Conservation (phyloP, 495 filamentous ascomycete genomes). For the Neurospora africana region DNA sequence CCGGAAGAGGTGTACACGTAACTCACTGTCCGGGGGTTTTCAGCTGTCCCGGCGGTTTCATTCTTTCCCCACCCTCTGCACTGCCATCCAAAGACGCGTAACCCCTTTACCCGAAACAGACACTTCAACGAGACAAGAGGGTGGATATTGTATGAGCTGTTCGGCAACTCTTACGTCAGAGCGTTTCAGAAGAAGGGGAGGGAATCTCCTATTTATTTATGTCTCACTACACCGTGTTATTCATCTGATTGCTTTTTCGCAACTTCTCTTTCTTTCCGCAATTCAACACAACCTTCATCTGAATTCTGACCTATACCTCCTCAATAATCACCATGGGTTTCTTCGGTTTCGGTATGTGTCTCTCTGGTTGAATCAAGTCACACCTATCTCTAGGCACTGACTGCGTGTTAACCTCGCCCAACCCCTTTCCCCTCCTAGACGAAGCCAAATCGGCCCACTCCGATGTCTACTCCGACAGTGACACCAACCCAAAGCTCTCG, state of each 20-base stretch:
- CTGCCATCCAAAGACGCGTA: no score
- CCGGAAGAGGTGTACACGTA: background rate
- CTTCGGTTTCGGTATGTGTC: constrained; percentile 28
- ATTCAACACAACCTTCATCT: background rate
- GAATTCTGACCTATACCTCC: constrained; percentile 1
- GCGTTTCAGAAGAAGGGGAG: background rate
- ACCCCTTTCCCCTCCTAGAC: constrained; percentile 11
- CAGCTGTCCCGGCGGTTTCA: no score
- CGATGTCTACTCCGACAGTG: constrained; percentile 41
- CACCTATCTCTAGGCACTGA: background rate
- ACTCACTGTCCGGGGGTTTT: background rate
- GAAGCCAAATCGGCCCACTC: constrained; percentile 45
- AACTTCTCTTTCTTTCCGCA: background rate
- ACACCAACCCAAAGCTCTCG: constrained; percentile 48
- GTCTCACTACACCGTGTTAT: background rate
- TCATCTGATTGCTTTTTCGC: background rate
- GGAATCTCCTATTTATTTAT: background rate
- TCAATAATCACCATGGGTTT: constrained; percentile 19
- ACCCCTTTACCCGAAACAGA: no score
- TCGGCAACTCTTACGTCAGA: background rate
- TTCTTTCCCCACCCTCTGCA: background rate
- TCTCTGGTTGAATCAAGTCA: background rate
- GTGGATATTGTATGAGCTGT: background rate
- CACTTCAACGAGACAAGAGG: background rate
- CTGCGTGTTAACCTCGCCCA: background rate